Base-by-base conservation (phyloP, 306 rosid genomes). In the Notholithocarpus densiflorus region DNA sequence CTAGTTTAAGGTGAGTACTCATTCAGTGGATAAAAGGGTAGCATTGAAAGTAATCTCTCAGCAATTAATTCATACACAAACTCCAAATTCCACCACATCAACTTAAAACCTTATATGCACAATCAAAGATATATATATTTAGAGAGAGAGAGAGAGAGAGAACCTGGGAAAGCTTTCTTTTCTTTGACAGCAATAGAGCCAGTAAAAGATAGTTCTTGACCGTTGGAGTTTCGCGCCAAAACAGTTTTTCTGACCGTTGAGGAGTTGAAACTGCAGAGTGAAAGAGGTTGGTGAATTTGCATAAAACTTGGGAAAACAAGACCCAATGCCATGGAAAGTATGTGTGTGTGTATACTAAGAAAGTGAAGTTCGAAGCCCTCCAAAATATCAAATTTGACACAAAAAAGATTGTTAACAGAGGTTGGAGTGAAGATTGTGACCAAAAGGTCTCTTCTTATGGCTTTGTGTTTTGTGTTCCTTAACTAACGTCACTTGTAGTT, bases 141-240 rank as follows among this genome's bases (percentile, higher is more conserved):
- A 6, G 8, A 40, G 5, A 56, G 71, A 54, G 66, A 74, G 76
- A 7, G 56, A 71, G 27, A 34, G 48, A 77, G 65, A 21, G 31
- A 23, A 83, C 90, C 88, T 86, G 92, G 60, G 71, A 82, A 79
- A 54, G 86, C 26, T 21, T 74, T 72, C 17, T 77, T 84, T 43
- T 84, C 78, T 43, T 80, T 62, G 74, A 80, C 26, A 53, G 87
- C 77, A 37, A 82, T 15, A 27, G 82, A 75, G 1, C 82, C 84
- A 5, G 54, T 31, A n/a, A 84, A 71, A 75, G 84, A 83, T 62
- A 86, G 68, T 27, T 75, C 70, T 68, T 80, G 88, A 68, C 77
- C 75, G 54, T 74, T 81, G 66, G 86, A 87, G 70, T 32, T 89
- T 77, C 79, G 88, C 56, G 84, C 90, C 78, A 81, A 69, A 79